Conservation (phyloP, 805 yeast genomes). For the Cyberlindnera mycetangii region DNA sequence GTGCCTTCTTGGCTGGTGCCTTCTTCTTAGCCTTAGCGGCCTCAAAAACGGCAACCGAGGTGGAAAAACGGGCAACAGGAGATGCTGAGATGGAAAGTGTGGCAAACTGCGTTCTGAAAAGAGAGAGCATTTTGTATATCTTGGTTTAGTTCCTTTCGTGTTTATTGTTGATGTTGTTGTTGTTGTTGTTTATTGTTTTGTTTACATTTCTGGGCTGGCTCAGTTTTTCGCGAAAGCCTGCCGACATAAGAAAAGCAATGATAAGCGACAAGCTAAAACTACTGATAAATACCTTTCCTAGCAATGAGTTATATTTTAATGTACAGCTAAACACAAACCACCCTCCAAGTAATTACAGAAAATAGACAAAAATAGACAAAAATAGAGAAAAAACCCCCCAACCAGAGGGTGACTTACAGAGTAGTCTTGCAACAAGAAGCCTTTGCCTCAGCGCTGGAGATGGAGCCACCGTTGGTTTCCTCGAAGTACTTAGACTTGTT, state of each 20-base stretch:
- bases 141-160: too few relatives aligned
- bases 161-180: too few relatives aligned
- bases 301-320: background rate
- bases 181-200: background rate
- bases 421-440: slow-evolving; percentile 22
- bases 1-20: background rate
- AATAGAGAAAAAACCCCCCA: background rate
- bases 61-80: slow-evolving; percentile 10
- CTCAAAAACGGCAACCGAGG: slow-evolving; percentile 5
- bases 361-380: background rate
- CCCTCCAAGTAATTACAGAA: background rate
- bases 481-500: slow-evolving; percentile 44
- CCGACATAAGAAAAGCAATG: too few relatives aligned
- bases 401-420: slow-evolving; percentile 1
- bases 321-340: background rate
- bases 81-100: background rate
- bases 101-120: slow-evolving; percentile 5
- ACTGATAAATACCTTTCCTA: too few relatives aligned
- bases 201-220: background rate
- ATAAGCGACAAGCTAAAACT: too few relatives aligned
- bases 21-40: slow-evolving; percentile 6
- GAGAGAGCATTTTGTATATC: slow-evolving; percentile 9
- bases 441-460: slow-evolving; percentile 12
- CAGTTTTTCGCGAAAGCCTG: background rate
- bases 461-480: slow-evolving; percentile 15